Conservation (phyloP, 1,139 yeast genomes). For the Suhomyces ambrosiae region DNA sequence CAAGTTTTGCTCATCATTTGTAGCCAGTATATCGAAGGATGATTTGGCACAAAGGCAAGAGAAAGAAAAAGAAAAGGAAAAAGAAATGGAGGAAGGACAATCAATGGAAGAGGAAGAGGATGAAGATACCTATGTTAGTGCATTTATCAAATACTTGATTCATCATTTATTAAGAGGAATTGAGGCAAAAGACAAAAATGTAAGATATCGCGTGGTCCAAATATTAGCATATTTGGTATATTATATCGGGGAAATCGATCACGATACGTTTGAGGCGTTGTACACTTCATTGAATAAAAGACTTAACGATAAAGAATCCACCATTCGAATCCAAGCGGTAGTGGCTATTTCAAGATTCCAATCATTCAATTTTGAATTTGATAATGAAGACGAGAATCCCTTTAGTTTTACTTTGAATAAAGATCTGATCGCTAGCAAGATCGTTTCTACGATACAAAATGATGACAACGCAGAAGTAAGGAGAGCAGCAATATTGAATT, state of each 20-base stretch:
- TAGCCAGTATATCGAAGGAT: constrained; percentile 49
- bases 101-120: constrained; percentile 16
- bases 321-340: constrained; percentile 80
- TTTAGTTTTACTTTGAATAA: constrained; percentile 22
- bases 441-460: constrained; percentile 61
- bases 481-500: constrained; percentile 75
- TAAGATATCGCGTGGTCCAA: constrained; percentile 80
- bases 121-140: constrained; percentile 45
- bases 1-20: constrained; percentile 70
- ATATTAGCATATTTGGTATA: constrained; percentile 73
- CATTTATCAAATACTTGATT: constrained; percentile 63
- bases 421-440: constrained; percentile 44
- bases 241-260: constrained; percentile 75
- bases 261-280: constrained; percentile 65
- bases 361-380: constrained; percentile 46
- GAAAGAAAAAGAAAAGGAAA: constrained; percentile 20
- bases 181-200: constrained; percentile 74
- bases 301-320: constrained; percentile 75
- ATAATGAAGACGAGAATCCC: constrained; percentile 33
- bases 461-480: constrained; percentile 91
- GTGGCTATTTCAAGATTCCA: constrained; percentile 81
- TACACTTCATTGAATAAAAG: constrained; percentile 64
- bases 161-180: constrained; percentile 73
- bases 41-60: constrained; percentile 18
- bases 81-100: constrained; percentile 31